A percentile compares a stretch with the other conserved stretches of the same genome.
phyloP scores from a whole-genome alignment of 495 filamentous ascomycete species.

The Aspergillus haitiensis region DNA sequence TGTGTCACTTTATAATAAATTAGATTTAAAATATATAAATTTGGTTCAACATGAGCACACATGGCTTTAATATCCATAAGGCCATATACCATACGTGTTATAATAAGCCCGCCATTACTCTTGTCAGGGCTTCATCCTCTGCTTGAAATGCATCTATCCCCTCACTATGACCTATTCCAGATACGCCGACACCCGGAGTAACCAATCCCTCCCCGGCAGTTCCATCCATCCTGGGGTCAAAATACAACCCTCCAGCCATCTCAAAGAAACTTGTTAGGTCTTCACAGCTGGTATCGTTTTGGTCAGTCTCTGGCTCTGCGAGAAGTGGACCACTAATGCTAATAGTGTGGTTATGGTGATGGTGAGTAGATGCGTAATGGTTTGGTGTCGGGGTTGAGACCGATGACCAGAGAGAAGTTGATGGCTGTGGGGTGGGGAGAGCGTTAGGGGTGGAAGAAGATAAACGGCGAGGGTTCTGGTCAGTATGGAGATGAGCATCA shows the following conservation, averaged over 20 bases:
- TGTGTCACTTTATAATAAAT: no score
- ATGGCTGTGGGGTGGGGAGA: constrained; percentile 19
- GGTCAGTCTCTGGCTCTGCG: no score
- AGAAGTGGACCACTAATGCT: no score
- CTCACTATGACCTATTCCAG: constrained; percentile 10
- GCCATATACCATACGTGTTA: constrained; percentile 7
- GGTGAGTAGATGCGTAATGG: background rate
- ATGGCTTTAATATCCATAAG: background rate
- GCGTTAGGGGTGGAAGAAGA: background rate
- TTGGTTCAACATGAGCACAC: no score
- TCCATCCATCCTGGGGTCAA: constrained; percentile 26
- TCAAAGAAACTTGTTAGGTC: constrained; percentile 49
- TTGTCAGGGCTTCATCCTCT: constrained; percentile 45
- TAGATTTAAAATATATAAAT: no score
- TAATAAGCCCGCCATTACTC: constrained; percentile 44
- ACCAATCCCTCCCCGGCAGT: constrained; percentile 8
- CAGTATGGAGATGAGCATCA: background rate
- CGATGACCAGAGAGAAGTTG: constrained; percentile 26
- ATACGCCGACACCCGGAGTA: background rate
- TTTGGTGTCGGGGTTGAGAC: constrained; percentile 16
- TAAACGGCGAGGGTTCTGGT: background rate
- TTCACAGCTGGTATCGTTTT: constrained; percentile 33
- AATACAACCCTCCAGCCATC: constrained; percentile 43
- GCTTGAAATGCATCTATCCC: constrained; percentile 37
- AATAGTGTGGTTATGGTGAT: no score